Conservation (phyloP, 192 early-diverging fungal genomes). For the Allomyces macrogynus region DNA sequence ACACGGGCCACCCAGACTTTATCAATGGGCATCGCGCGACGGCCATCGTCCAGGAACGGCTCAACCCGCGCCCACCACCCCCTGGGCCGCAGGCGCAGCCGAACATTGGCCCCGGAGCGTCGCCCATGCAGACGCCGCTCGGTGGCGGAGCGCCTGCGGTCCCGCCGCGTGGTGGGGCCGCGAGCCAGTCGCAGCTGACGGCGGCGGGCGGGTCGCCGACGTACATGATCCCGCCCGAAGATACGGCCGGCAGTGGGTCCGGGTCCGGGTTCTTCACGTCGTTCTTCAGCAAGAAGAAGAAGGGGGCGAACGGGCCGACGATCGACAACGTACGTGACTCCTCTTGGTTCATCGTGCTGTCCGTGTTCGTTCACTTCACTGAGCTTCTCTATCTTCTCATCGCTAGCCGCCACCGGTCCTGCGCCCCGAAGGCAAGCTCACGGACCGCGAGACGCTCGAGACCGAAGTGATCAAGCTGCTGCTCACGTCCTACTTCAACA, state of each 20-base stretch:
- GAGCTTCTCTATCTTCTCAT: not conserved
- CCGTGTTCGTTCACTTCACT: not conserved
- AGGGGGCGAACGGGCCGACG: slow-evolving; percentile 36
- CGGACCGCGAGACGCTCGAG: slow-evolving; percentile 93
- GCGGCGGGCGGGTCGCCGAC: not conserved
- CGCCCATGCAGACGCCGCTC: not conserved
- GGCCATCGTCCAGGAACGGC: slow-evolving; percentile 70
- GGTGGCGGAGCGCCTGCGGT: slow-evolving; percentile 2
- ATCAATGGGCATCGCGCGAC: slow-evolving; percentile 90
- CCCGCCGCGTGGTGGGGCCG: not conserved
- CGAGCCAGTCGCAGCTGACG: not conserved
- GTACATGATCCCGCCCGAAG: not conserved
- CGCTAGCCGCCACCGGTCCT: slow-evolving; percentile 66
- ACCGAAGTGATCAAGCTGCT: slow-evolving; percentile 97
- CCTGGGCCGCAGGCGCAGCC: slow-evolving; percentile 9
- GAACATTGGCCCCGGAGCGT: slow-evolving; percentile 3
- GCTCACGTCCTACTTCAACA: slow-evolving; percentile 93
- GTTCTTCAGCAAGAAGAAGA: slow-evolving; percentile 78
- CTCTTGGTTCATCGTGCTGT: not conserved
- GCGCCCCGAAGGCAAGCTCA: slow-evolving; percentile 84
- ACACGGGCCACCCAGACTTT: slow-evolving; percentile 98
- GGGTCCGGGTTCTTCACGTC: slow-evolving; percentile 83
- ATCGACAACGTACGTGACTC: slow-evolving; percentile 23
- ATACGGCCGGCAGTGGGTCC: slow-evolving; percentile 6
- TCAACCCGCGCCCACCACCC: slow-evolving; percentile 45